Evolutionary conservation across 257 asterid species (phyloP).

Genomic region (Cynanchum wilfordii): DNA sequence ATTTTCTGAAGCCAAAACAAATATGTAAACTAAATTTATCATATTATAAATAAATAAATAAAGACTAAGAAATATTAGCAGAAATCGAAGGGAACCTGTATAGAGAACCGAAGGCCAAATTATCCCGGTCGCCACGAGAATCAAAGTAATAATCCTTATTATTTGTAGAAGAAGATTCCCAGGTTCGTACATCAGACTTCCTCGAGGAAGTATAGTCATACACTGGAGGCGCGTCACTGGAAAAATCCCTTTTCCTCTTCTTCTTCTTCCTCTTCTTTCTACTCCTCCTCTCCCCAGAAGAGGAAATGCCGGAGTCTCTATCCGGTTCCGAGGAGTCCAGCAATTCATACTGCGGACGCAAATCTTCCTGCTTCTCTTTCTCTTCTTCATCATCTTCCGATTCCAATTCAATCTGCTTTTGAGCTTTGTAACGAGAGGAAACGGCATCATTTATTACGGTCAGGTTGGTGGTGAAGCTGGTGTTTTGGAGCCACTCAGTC

Average conservation of each 20-base stretch:
- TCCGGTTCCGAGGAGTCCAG: conserved; percentile 63
- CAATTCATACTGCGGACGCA: conserved; percentile 44
- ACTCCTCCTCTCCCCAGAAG: conserved; percentile 12
- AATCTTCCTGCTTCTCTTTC: conserved; percentile 16
- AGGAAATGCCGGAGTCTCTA: conserved; percentile 20
- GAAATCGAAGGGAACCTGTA: conserved; percentile 42
- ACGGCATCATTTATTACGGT: conserved; percentile 71
- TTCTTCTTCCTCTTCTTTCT: conserved; percentile 35
- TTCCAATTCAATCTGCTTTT: conserved; percentile 21
- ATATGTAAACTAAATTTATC: background rate
- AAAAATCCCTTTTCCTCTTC: conserved; percentile 34
- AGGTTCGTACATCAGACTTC: conserved; percentile 51
- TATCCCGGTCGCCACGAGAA: conserved; percentile 84
- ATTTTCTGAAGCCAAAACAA: background rate
- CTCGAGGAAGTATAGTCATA: conserved; percentile 43
- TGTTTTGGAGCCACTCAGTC: conserved; percentile 64
- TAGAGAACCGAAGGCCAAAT: conserved; percentile 73
- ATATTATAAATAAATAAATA: background rate
- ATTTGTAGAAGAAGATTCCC: conserved; percentile 47
- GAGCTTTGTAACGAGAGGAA: conserved; percentile 19
- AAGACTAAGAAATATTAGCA: background rate
- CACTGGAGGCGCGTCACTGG: conserved; percentile 20
- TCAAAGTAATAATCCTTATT: conserved; percentile 82
- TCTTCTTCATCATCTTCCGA: conserved; percentile 39
- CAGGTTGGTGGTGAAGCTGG: conserved; percentile 74